Evolutionary conservation across 176 grass and related monocot genomes (phyloP).

Genomic region (Themeda triandra): DNA sequence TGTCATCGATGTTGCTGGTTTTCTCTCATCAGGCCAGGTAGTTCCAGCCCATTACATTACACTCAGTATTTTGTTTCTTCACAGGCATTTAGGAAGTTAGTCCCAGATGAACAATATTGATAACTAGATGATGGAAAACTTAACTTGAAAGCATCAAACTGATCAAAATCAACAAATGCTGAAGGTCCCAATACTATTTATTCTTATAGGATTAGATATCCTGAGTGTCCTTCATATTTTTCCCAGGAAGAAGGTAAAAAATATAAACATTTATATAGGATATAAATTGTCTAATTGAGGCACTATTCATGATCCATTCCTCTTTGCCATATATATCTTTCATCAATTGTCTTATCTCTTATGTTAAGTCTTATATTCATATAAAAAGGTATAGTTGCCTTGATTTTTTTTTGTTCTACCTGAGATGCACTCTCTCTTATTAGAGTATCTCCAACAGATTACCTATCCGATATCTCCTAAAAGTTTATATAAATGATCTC

Average conservation of each 20-base stretch:
- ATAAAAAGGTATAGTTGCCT: conserved; percentile 3
- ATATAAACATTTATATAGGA: background rate
- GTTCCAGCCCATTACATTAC: background rate
- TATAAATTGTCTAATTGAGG: background rate
- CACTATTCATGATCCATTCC: background rate
- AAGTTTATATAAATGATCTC: no score
- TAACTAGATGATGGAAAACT: background rate
- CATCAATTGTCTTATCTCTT: background rate
- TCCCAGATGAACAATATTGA: background rate
- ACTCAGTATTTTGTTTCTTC: background rate
- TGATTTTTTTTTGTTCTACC: background rate
- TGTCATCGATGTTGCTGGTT: conserved; percentile 92
- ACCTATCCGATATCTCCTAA: no score
- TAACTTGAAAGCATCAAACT: background rate
- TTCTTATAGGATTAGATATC: background rate
- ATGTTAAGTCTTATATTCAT: background rate
- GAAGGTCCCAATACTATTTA: background rate
- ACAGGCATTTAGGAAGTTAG: background rate
- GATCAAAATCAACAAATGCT: background rate
- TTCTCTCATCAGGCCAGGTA: conserved; percentile 94
- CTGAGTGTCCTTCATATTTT: background rate
- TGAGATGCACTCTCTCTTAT: background rate
- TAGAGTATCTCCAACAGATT: no score
- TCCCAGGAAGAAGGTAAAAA: background rate
- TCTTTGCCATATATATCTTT: background rate